These are phyloP conservation scores for Boechera stricta DNA, from an alignment of 345 rosid species.

Conservation along the genomic window DNA sequence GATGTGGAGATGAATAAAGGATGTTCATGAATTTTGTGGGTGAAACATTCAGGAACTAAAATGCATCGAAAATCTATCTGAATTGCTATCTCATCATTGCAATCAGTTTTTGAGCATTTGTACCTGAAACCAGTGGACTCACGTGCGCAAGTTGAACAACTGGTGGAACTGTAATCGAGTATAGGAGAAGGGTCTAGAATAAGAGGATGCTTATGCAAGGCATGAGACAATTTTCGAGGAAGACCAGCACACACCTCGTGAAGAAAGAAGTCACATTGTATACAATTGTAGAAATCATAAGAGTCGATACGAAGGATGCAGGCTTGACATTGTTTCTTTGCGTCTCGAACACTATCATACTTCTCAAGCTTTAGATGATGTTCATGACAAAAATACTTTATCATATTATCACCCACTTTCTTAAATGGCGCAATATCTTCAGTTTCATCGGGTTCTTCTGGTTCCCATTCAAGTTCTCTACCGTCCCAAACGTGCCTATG, in stretches of 20 bases:
- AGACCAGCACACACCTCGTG: slow-evolving; percentile 50
- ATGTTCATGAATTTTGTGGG: slow-evolving; percentile 16
- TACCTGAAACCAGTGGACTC: neutral
- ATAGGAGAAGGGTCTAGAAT: neutral
- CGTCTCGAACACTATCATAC: slow-evolving; percentile 7
- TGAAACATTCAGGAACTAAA: slow-evolving; percentile 19
- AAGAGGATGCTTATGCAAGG: slow-evolving; percentile 14
- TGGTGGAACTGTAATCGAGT: neutral
- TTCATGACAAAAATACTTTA: slow-evolving; percentile 16
- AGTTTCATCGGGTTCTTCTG: neutral
- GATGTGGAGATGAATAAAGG: slow-evolving; percentile 17
- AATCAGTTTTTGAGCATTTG: neutral
- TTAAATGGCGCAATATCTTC: slow-evolving; percentile 17
- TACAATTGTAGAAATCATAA: slow-evolving; percentile 9
- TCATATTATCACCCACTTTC: neutral
- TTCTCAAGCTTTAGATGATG: slow-evolving; percentile 15
- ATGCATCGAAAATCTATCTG: slow-evolving; percentile 11
- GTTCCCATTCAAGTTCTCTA: slow-evolving; percentile 24
- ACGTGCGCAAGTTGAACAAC: neutral
- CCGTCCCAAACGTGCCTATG: neutral
- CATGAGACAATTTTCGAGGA: slow-evolving; percentile 48
- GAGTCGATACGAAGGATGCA: slow-evolving; percentile 11
- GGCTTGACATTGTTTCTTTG: slow-evolving; percentile 1
- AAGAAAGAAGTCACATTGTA: slow-evolving; percentile 17
- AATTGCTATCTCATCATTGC: neutral